Base-by-base conservation (phyloP, 257 asterid species). In the Petunia axillaris region DNA sequence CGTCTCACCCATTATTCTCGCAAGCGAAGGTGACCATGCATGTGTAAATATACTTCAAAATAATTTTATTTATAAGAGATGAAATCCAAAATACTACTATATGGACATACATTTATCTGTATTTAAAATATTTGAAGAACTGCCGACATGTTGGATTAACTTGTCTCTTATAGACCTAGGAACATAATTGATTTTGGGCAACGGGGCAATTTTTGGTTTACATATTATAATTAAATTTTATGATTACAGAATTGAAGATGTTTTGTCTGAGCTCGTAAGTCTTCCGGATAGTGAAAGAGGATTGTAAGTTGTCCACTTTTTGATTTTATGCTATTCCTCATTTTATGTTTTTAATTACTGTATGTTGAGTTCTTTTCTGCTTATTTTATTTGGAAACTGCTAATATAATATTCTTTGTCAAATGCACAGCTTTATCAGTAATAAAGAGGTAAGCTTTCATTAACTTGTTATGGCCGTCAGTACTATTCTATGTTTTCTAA, bases 1-100 rank as follows among this genome's bases (percentile, higher is more conserved):
- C 77, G 77, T 48, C 62, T 71, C 60, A 71, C 77, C 35, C 46
- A 71, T 71, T 71, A 71, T 71, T 71, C 77, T 5, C 77, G 77
- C 50, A 71, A 71, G 50, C 48, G 10, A 71, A 71, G 77, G 77
- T 71, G 8, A 39, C 39, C 3, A 64, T 38, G 39, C 0, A 10
- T 4, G 37, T 15, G n/a, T 15, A 4, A 16, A 15, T 58, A 16
- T 25, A 3, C 25, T 37, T 37, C 9, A 57, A 5, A 10, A 37
- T 37, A 64, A 63, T 4, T 2, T 57, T 5, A 36, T 4, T 64
- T 1, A 4, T 37, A 64, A 35, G 44, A 37, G 8, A 9, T 63
- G 68, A 63, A 64, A 64, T 10, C 2, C 8, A 13, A 9, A 37
- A 25, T 25, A 25, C 25, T 25, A 25, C 25, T 25, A 25, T 25